Evolutionary conservation across 2,329 filamentous ascomycete species (phyloP), one percentile per base, ranked within the genome.

Genomic region (Mycocentrospora acerina): DNA sequence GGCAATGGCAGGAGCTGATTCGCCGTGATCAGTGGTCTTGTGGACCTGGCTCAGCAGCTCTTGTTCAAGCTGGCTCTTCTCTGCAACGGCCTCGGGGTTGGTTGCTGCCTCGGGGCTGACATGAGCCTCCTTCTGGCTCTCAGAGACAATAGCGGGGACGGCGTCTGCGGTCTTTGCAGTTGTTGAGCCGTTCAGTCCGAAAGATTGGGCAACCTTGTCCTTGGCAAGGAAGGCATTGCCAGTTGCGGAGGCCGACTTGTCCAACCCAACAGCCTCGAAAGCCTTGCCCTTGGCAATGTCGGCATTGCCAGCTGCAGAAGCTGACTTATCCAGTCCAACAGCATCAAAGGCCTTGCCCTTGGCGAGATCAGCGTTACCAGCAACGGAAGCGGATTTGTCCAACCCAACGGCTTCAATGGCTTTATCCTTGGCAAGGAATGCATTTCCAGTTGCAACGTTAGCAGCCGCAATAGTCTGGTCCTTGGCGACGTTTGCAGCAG

Each of bases 51-150:
- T 44, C 10, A 50, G 72, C 12, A 94, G 73, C 70, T 94, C 85
- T 14, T 79, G 71, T 71, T 89, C 85, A 5, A 88, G 74, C 37
- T 75, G 72, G 30, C 77, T 79, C 78, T 89, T 89, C 57, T 86
- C 85, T 49, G 74, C 65, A 7, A 88, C 83, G 56, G 84, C 83
- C 28, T 77, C 72, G 14, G 78, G 70, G 38, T 80, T 72, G 19
- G 75, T 82, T 53, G 82, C 81, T 15, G 85, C 83, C 60, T 88
- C 85, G 10, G 84, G 79, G 11, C 73, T 70, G 28, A 72, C 71
- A 39, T 79, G 68, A 7, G 84, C 83, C 59, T 81, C 77, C 52
- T 80, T 73, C 60, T 89, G 84, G 68, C 82, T 87, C 58, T 88
- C 79, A 61, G 80, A 82, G 41, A 89, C 85, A 25, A 85, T 67